Evolutionary conservation across 805 yeast species (phyloP), one percentile per base, ranked within the genome.

Genomic region (Tetrapisispora fleetii): DNA sequence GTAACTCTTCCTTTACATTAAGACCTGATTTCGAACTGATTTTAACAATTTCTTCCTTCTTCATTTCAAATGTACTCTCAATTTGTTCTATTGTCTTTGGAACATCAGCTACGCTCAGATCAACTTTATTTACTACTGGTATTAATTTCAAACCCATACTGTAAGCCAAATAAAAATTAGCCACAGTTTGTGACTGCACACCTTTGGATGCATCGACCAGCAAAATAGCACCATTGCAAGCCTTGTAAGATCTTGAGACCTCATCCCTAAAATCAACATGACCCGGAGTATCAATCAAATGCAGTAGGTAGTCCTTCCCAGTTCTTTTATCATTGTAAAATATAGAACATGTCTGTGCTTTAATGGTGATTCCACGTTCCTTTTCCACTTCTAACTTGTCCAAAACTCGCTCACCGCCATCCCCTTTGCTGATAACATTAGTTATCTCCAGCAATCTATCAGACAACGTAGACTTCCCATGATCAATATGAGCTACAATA

Each of bases 171-270:
- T 83, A 87, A 67, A 86, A 91, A 64, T 93, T 91, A 22, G 99
- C 97, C n/a, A 91, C 97, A 0, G 99, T 93, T 64, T 91, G 99
- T 0, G 98, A 98, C 64, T 89, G 97, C 3, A 91, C 89, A 46
- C 98, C 98, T 60, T 93, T 97, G 2, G 91, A 76, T 1, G 98
- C 98, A 70, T 93, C 99, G 1, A 91, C 95, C 21, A 91, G 67
- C 38, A 91, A 65, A 38, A 91, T 68, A 0, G 97, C 97, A 14
- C 98, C 98, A 36, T 90, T 95, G 70, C 97, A 93, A 0, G 96
- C 85, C 2, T 97, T 97, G 67, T 90, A 90, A 8, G 96, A 86
- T 56, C 98, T 69, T 4, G 95, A 81, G 1, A 91, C 99, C 59
- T 91, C 99, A 9, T 59, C 63, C 47, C 96, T 72, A 65, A 91